Conservation (phyloP, 2,329 filamentous ascomycete species). For the Curvularia sp. region DNA sequence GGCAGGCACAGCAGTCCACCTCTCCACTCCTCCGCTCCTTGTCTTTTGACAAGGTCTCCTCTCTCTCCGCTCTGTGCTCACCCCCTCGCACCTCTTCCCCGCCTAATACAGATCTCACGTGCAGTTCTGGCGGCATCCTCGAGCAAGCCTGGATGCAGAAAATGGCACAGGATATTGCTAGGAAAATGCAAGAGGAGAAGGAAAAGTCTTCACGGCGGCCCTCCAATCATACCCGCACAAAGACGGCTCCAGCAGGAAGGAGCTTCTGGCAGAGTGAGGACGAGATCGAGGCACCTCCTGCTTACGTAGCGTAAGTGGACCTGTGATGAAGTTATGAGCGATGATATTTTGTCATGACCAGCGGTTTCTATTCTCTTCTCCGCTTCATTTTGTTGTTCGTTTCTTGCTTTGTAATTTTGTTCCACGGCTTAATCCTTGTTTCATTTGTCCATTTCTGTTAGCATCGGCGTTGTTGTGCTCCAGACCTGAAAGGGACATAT, state of each 20-base stretch:
- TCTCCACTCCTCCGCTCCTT: slow-evolving; percentile 48
- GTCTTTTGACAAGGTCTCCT: slow-evolving; percentile 42
- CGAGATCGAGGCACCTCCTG: slow-evolving; percentile 43
- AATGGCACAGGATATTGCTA: slow-evolving; percentile 90
- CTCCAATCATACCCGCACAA: slow-evolving; percentile 14
- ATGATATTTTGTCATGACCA: slow-evolving; percentile 20
- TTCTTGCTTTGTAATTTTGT: slow-evolving; percentile 13
- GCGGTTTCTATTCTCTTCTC: slow-evolving; percentile 3
- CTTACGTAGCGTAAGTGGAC: slow-evolving; percentile 39
- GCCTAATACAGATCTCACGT: slow-evolving; percentile 31
- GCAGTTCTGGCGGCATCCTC: slow-evolving; percentile 61
- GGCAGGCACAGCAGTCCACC: slow-evolving; percentile 42
- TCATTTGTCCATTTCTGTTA: slow-evolving; percentile 8
- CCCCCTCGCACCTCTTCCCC: slow-evolving; percentile 35
- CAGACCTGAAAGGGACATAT: not conserved
- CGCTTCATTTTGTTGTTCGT: slow-evolving; percentile 3
- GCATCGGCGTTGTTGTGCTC: slow-evolving; percentile 9
- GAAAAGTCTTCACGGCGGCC: slow-evolving; percentile 28
- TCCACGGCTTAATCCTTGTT: not conserved
- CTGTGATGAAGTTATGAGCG: slow-evolving; percentile 17
- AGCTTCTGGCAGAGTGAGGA: slow-evolving; percentile 36
- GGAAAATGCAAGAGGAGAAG: slow-evolving; percentile 88
- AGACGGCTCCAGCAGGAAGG: slow-evolving; percentile 20
- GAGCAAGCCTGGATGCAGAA: slow-evolving; percentile 90
- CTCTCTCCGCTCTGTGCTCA: slow-evolving; percentile 36